These are phyloP conservation scores for Oryza officinalis DNA, from an alignment of 176 grass and related monocot species.

Conservation along the genomic window DNA sequence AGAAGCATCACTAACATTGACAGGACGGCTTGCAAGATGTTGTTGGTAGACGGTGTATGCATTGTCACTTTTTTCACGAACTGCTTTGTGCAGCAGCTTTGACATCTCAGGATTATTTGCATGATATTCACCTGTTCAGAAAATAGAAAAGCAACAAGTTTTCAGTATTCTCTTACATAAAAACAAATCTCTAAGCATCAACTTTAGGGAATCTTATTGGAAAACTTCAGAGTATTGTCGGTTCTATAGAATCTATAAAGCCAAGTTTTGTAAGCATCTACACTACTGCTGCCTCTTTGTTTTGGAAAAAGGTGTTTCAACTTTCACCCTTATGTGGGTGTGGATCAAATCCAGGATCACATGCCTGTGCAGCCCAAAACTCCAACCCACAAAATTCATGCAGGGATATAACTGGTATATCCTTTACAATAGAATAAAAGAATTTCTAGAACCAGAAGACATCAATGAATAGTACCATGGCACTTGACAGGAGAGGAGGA, in stretches of 20 bases:
- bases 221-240: conserved; percentile 11
- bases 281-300: background rate
- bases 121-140: conserved; percentile 87
- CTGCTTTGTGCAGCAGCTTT: conserved; percentile 95
- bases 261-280: conserved; percentile 9
- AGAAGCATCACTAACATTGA: conserved; percentile 78
- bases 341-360: background rate
- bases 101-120: conserved; percentile 99
- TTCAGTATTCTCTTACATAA: conserved; percentile 24
- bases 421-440: background rate
- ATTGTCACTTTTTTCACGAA: conserved; percentile 94
- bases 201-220: background rate
- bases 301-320: background rate
- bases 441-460: background rate
- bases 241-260: background rate
- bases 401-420: background rate
- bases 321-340: background rate
- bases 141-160: conserved; percentile 16
- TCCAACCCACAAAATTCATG: background rate
- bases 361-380: background rate
- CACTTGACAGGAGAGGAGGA: conserved; percentile 1
- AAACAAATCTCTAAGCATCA: conserved; percentile 30
- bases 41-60: conserved; percentile 95
- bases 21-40: conserved; percentile 95
- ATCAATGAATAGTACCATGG: conserved; percentile 13